Evolutionary conservation across 1,139 yeast species (phyloP).

Genomic region (Petasospora rhodanensis): DNA sequence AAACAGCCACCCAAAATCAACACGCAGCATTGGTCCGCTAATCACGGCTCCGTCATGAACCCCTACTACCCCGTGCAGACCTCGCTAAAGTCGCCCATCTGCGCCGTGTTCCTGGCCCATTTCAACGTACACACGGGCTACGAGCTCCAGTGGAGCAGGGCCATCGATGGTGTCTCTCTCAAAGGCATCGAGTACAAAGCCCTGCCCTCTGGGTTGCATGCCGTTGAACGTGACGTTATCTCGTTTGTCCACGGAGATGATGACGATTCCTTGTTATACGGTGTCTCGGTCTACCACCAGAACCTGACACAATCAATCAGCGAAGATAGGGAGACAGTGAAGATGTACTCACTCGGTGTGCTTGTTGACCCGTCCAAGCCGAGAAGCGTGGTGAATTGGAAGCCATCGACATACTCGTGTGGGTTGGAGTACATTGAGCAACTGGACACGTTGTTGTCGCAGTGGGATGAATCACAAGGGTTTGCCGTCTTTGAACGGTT

Average conservation of each 20-base stretch:
- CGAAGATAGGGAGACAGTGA: conserved; percentile 45
- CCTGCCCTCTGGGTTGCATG: conserved; percentile 84
- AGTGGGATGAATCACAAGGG: conserved; percentile 26
- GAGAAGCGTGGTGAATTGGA: conserved; percentile 31
- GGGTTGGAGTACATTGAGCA: conserved; percentile 55
- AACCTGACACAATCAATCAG: conserved; percentile 28
- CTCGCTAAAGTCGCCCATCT: no score
- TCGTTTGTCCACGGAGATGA: conserved; percentile 41
- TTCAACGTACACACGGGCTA: conserved; percentile 65
- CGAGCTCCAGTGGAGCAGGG: conserved; percentile 50
- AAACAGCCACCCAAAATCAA: no score
- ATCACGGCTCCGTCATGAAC: conserved; percentile 1
- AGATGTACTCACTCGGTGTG: conserved; percentile 63
- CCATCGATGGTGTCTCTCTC: conserved; percentile 22
- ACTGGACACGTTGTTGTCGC: conserved; percentile 40
- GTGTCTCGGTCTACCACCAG: conserved; percentile 46
- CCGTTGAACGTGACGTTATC: conserved; percentile 47
- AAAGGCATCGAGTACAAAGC: conserved; percentile 64
- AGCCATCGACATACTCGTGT: conserved; percentile 47
- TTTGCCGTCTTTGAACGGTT: conserved; percentile 29
- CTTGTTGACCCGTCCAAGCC: conserved; percentile 40
- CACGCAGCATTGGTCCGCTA: no score
- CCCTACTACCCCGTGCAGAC: conserved; percentile 11
- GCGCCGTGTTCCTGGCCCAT: conserved; percentile 53
- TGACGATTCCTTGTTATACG: conserved; percentile 32